Evolutionary conservation across 139 green algal species (phyloP), one percentile per base, ranked within the genome.

Genomic region (Chlamydomonas applanata): DNA sequence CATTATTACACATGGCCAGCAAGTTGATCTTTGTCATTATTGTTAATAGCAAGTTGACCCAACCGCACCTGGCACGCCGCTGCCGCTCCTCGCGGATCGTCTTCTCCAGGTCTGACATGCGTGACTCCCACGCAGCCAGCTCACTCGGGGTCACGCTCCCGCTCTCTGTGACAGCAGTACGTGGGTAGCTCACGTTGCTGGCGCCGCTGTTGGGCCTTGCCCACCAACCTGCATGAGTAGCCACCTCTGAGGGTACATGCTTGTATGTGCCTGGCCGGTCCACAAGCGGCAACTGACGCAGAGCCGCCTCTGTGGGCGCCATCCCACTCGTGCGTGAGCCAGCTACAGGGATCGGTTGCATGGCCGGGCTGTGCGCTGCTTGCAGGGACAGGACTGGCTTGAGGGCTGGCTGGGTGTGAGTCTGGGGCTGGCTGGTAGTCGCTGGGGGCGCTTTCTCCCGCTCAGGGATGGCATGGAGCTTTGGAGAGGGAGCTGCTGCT

Each of bases 111-210:
- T 69, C 22, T 20, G 27, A 29, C 62, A 69, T 69, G 32, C 62
- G 62, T 30, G 62, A 29, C 32, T 69, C 62, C 62, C 62, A 69
- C 22, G 62, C 62, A n/a, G 62, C 62, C 20, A 69, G 32, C 62
- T 69, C 62, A 33, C 25, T 46, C 4, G 62, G 62, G n/a, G 62
- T 53, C 14, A 40, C 36, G 25, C 44, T 59, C 2, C 34, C 44
- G 3, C 44, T 35, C 4, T 72, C 44, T 36, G 66, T 59, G n/a
- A 72, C 44, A 29, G 63, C 63, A 32, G 63, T 52, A 7, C 35
- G 35, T 34, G 35, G 63, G 16, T 52, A 71, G 63, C 63, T 71
- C 32, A 56, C 33, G 34, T 32, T 30, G 16, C 63, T 54, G 32
- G 19, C 32, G 14, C 7, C 32, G 22, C 7, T 25, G 16, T 54